These are phyloP conservation scores for Thalassiosira profunda DNA, from an alignment of 108 stramenopile genomes.

Conservation along the genomic window DNA sequence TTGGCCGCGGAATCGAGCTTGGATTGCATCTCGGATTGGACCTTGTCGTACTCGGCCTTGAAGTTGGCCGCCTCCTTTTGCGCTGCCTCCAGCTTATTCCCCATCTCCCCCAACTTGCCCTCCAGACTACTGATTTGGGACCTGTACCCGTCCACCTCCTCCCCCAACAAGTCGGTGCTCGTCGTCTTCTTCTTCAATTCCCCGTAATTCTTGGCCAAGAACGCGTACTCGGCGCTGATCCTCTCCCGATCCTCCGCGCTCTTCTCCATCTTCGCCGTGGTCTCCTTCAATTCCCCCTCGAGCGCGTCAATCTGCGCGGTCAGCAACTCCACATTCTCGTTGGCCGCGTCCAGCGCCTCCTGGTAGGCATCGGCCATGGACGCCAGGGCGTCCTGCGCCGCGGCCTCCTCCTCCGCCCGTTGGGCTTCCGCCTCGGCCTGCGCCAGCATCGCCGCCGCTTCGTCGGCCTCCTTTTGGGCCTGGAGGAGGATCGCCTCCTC, in stretches of 20 bases:
- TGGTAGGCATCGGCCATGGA: conserved; percentile 40
- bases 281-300: conserved; percentile 21
- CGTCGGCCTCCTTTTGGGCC: background rate
- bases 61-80: conserved; percentile 17
- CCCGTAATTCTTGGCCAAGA: conserved; percentile 40
- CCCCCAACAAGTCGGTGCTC: background rate
- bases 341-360: conserved; percentile 35
- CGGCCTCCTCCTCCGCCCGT: conserved; percentile 3
- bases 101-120: background rate
- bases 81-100: background rate
- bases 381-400: conserved; percentile 19
- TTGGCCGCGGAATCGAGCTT: background rate
- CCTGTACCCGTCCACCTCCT: conserved; percentile 15
- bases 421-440: background rate
- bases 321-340: conserved; percentile 36
- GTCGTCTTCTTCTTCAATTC: conserved; percentile 24
- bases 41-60: conserved; percentile 15
- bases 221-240: conserved; percentile 43
- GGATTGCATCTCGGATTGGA: conserved; percentile 9
- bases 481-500: background rate
- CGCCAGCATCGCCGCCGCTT: background rate
- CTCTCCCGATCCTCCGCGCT: conserved; percentile 37
- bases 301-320: conserved; percentile 26
- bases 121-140: conserved; percentile 10
- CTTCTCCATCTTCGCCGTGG: conserved; percentile 9